A percentile compares a stretch with the other conserved stretches of the same genome.
Evolutionary conservation across 306 rosid genomes (phyloP).

Genomic region (Phaseolus lunatus): DNA sequence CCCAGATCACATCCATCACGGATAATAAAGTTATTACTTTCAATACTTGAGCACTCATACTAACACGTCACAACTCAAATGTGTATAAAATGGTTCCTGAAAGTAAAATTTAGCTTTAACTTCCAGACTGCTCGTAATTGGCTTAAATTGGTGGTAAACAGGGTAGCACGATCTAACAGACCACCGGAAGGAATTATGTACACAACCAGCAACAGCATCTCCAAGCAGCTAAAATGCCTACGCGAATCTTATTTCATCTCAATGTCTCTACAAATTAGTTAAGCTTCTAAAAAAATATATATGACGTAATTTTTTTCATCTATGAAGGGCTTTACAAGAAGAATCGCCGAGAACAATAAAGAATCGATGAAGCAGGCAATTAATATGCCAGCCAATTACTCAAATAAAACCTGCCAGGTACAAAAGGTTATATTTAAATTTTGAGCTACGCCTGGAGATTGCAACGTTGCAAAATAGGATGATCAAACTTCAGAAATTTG

Average conservation of each 20-base stretch:
- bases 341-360: slow-evolving; percentile 59
- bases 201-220: slow-evolving; percentile 50
- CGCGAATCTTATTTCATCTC: slow-evolving; percentile 52
- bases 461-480: slow-evolving; percentile 81
- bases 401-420: slow-evolving; percentile 33
- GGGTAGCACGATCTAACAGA: slow-evolving; percentile 11
- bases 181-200: slow-evolving; percentile 52
- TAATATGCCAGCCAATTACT: slow-evolving; percentile 39
- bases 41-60: neutral
- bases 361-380: slow-evolving; percentile 55
- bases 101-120: slow-evolving; percentile 24
- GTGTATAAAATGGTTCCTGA: slow-evolving; percentile 22
- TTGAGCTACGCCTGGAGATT: slow-evolving; percentile 73
- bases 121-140: neutral
- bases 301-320: slow-evolving; percentile 44
- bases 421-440: neutral
- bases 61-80: slow-evolving; percentile 32
- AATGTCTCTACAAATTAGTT: slow-evolving; percentile 53
- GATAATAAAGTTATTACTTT: neutral
- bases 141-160: neutral
- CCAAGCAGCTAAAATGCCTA: slow-evolving; percentile 36
- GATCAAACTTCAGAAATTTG: slow-evolving; percentile 64
- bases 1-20: neutral
- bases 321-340: slow-evolving; percentile 67
- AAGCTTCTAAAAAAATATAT: slow-evolving; percentile 52